Conservation (phyloP, 2,329 filamentous ascomycete species). For the Mycosphaerella sp. region DNA sequence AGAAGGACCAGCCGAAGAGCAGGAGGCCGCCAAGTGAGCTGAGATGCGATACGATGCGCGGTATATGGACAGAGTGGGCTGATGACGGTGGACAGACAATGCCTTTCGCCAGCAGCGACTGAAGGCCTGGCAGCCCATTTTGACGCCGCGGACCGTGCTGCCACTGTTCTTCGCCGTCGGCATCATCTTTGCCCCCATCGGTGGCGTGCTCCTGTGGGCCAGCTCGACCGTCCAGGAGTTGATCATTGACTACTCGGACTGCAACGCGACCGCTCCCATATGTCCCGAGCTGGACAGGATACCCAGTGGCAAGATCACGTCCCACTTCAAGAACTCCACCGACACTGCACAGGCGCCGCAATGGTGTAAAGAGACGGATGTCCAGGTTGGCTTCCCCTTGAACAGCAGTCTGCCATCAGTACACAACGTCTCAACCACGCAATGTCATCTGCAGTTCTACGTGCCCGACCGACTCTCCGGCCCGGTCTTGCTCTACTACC, state of each 20-base stretch:
- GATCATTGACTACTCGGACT: slow-evolving; percentile 82
- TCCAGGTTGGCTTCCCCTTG: slow-evolving; percentile 20
- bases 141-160: slow-evolving; percentile 88
- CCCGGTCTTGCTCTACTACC: slow-evolving; percentile 90
- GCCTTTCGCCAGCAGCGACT: slow-evolving; percentile 94
- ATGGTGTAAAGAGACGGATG: slow-evolving; percentile 26
- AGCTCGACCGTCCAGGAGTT: slow-evolving; percentile 85
- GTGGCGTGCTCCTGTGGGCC: slow-evolving; percentile 77
- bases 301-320: slow-evolving; percentile 52
- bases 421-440: slow-evolving; percentile 35
- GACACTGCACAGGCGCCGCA: slow-evolving; percentile 23
- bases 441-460: slow-evolving; percentile 70
- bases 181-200: slow-evolving; percentile 88
- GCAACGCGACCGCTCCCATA: slow-evolving; percentile 52
- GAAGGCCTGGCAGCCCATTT: slow-evolving; percentile 97
- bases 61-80: slow-evolving; percentile 7
- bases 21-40: slow-evolving; percentile 80
- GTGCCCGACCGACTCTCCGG: slow-evolving; percentile 73
- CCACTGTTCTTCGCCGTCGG: slow-evolving; percentile 88
- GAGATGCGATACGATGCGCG: background rate
- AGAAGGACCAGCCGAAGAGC: slow-evolving; percentile 82
- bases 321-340: slow-evolving; percentile 60
- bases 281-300: slow-evolving; percentile 44
- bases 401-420: slow-evolving; percentile 7
- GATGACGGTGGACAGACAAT: slow-evolving; percentile 58